Base-by-base conservation (phyloP, 805 yeast genomes). In the Ascoidea tarda region DNA sequence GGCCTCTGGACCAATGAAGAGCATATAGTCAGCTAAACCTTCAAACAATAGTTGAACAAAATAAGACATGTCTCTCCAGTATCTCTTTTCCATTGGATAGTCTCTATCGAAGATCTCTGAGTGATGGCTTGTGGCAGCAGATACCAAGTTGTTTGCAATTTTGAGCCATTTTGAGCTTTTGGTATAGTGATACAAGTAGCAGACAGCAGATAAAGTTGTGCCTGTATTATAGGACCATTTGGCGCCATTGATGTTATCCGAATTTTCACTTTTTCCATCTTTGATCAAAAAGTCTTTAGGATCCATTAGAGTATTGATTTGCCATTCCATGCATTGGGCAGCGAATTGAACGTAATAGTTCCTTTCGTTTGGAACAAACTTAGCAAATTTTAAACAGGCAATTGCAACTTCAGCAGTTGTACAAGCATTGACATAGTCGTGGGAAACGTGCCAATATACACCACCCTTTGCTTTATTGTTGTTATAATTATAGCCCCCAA, bases 191-290 rank as follows among this genome's bases (percentile, higher is more conserved):
- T 73, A 81, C 59, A 82, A 63, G 58, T 71, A 64, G 14, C 77
- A 65, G 6, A 77, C 71, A 1, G 82, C 78, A 8, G 82, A 74
- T 42, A 83, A 59, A 0, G 87, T 78, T 8, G 83, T 75, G 28
- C 89, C 89, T 8, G 78, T 74, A 65, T 82, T 83, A 63, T 82
- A 82, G 5, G 86, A 74, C 77, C 81, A 79, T 65, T 82, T 81
- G 59, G 72, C 71, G 16, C 69, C 70, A 58, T 79, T 76, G 8
- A 71, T 68, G 47, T 69, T 69, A 47, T 72, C 72, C 49, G 54
- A 49, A n/a, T 59, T 60, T 49, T 63, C 61, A 32, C 69, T 74
- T 54, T 78, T 68, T 46, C 89, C 89, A 63, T 82, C 89, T 65
- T 65, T 67, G 46, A 82, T 74, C 56, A 82, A 70, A 54, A 75